Evolutionary conservation across 1,284 basidiomycete species (phyloP).

Genomic region (Apiotrichum akiyoshidainum): DNA sequence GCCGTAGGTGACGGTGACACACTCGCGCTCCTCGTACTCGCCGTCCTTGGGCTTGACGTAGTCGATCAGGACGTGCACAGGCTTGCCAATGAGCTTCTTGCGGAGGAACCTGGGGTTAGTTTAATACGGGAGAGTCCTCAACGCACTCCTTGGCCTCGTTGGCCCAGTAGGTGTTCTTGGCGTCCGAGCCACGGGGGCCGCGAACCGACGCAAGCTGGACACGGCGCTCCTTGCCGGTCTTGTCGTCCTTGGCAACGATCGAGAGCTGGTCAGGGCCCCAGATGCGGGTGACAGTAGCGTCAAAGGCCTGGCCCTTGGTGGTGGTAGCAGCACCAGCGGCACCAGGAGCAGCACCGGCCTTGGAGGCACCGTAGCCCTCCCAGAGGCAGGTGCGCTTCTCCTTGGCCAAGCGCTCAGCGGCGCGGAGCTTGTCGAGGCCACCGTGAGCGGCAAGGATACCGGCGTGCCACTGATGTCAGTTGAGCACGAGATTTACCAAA

Average conservation of each 20-base stretch:
- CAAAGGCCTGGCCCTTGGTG: slow-evolving; percentile 60
- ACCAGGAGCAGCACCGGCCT: slow-evolving; percentile 28
- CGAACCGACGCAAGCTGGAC: slow-evolving; percentile 86
- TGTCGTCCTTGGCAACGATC: slow-evolving; percentile 66
- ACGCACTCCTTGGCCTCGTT: slow-evolving; percentile 76
- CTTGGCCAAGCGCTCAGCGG: slow-evolving; percentile 79
- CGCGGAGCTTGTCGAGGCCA: slow-evolving; percentile 78
- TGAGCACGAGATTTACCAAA: neutral
- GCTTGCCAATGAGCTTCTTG: slow-evolving; percentile 85
- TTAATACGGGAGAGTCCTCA: neutral
- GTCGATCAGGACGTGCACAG: slow-evolving; percentile 76
- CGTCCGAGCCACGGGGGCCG: slow-evolving; percentile 79
- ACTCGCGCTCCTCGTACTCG: slow-evolving; percentile 88
- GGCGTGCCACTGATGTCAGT: slow-evolving; percentile 70
- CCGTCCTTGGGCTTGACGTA: slow-evolving; percentile 89
- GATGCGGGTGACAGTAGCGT: slow-evolving; percentile 77
- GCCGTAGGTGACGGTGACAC: slow-evolving; percentile 82
- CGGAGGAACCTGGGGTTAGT: slow-evolving; percentile 65
- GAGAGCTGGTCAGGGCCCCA: slow-evolving; percentile 92
- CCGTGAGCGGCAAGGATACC: slow-evolving; percentile 80
- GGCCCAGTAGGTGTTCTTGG: slow-evolving; percentile 82
- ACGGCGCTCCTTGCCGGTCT: slow-evolving; percentile 68
- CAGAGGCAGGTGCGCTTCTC: slow-evolving; percentile 77
- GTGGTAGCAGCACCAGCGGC: slow-evolving; percentile 37
- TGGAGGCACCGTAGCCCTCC: slow-evolving; percentile 59